Evolutionary conservation across 2,329 filamentous ascomycete genomes (phyloP).

Genomic region (Trichoderma breve): DNA sequence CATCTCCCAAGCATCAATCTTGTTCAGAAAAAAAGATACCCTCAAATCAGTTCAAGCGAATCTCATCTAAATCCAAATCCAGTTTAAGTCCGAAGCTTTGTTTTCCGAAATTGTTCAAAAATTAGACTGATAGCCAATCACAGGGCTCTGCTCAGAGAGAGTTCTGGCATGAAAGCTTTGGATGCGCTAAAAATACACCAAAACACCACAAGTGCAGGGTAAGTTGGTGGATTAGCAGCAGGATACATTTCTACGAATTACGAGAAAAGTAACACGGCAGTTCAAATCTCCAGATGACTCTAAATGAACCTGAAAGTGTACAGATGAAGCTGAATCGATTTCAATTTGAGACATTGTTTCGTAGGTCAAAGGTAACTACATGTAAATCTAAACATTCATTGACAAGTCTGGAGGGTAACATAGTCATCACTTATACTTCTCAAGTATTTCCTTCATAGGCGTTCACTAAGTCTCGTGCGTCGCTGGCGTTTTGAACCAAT

Average conservation of each 20-base stretch:
- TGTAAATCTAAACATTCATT: neutral
- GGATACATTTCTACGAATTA: neutral
- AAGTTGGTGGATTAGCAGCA: too few relatives aligned
- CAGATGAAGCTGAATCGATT: neutral
- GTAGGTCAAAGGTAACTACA: neutral
- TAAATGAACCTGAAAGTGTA: neutral
- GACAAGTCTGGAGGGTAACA: neutral
- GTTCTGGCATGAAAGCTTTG: too few relatives aligned
- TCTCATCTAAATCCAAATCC: neutral
- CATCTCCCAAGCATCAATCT: neutral
- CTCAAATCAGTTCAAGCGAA: neutral
- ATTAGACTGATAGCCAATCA: too few relatives aligned
- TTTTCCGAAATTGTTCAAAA: too few relatives aligned
- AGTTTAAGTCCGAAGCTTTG: too few relatives aligned
- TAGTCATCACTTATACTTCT: too few relatives aligned
- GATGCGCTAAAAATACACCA: too few relatives aligned
- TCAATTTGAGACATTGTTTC: neutral
- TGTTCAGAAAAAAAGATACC: neutral
- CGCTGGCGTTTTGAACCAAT: too few relatives aligned
- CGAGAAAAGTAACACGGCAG: neutral
- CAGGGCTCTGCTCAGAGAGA: too few relatives aligned
- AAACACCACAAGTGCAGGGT: too few relatives aligned
- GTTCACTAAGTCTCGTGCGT: too few relatives aligned
- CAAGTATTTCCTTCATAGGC: too few relatives aligned
- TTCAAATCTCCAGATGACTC: neutral